Conservation (phyloP, 805 yeast genomes). For the Lachancea quebecensis region DNA sequence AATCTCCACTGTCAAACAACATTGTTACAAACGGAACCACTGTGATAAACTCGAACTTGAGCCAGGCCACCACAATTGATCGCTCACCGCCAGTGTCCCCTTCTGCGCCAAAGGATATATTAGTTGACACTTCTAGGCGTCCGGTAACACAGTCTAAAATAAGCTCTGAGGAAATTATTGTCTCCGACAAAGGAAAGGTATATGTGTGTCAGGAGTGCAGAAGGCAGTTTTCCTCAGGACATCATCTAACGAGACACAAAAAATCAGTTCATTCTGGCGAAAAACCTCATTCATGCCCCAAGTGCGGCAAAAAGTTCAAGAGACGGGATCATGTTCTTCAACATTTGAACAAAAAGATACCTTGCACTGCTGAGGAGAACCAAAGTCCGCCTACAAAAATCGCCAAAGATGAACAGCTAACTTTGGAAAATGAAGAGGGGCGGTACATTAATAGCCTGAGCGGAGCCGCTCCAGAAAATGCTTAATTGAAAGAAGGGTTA, state of each 20-base stretch:
- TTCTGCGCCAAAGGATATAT: slow-evolving; percentile 5
- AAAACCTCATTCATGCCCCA: slow-evolving; percentile 33
- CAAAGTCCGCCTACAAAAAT: slow-evolving; percentile 2
- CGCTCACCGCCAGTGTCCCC: slow-evolving; percentile 13
- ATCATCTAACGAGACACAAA: slow-evolving; percentile 34
- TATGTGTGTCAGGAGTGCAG: slow-evolving; percentile 33
- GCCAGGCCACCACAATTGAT: slow-evolving; percentile 17
- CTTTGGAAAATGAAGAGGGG: not conserved
- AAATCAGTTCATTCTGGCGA: slow-evolving; percentile 35
- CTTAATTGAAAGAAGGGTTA: not conserved
- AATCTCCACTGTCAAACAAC: slow-evolving; percentile 19
- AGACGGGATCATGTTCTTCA: slow-evolving; percentile 35
- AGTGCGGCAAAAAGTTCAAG: slow-evolving; percentile 33
- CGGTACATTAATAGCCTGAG: slow-evolving; percentile 1
- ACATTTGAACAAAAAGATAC: slow-evolving; percentile 33
- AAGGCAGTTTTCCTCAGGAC: slow-evolving; percentile 33
- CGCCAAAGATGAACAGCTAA: not conserved
- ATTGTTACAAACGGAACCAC: slow-evolving; percentile 19
- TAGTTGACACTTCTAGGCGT: slow-evolving; percentile 7
- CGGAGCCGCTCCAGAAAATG: slow-evolving; percentile 1
- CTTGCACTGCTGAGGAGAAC: slow-evolving; percentile 18
- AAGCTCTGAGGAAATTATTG: slow-evolving; percentile 26
- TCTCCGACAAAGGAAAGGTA: slow-evolving; percentile 31
- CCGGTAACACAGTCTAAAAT: slow-evolving; percentile 24
- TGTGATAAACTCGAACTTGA: slow-evolving; percentile 14